phyloP scores from a whole-genome alignment of 2,329 filamentous ascomycete genomes.

The Iodosphaeria phyllophila region DNA sequence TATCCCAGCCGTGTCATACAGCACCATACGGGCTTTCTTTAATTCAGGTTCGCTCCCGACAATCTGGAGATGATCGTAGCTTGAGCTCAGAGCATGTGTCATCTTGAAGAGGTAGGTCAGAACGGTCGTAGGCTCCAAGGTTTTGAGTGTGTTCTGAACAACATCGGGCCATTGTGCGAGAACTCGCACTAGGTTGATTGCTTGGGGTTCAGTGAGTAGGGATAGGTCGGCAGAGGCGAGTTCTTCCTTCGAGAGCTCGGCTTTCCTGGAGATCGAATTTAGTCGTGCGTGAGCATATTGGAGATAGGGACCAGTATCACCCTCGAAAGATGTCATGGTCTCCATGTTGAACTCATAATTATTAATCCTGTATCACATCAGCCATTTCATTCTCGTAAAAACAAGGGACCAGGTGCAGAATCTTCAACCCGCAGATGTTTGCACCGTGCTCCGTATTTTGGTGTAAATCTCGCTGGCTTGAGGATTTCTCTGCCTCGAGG shows the following conservation, averaged over 20 bases:
- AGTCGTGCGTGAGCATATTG: conserved; percentile 53
- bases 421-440: not conserved
- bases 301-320: conserved; percentile 55
- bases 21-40: conserved; percentile 52
- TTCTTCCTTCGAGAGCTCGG: conserved; percentile 18
- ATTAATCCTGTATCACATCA: conserved; percentile 16
- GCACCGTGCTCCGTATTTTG: not conserved
- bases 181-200: conserved; percentile 43
- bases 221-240: conserved; percentile 31
- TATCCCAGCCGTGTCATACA: conserved; percentile 59
- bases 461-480: too few species aligned
- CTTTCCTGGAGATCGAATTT: conserved; percentile 21
- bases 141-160: conserved; percentile 68
- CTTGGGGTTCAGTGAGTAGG: conserved; percentile 39
- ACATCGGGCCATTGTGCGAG: conserved; percentile 78
- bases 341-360: conserved; percentile 48
- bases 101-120: conserved; percentile 45
- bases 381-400: not conserved
- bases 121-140: conserved; percentile 54
- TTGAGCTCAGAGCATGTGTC: conserved; percentile 62
- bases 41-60: conserved; percentile 61
- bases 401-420: too few species aligned
- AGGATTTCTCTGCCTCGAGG: too few species aligned
- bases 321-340: conserved; percentile 55
- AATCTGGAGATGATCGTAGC: conserved; percentile 67